Base-by-base conservation (phyloP, 495 filamentous ascomycete species). In the Penicillium soppii region DNA sequence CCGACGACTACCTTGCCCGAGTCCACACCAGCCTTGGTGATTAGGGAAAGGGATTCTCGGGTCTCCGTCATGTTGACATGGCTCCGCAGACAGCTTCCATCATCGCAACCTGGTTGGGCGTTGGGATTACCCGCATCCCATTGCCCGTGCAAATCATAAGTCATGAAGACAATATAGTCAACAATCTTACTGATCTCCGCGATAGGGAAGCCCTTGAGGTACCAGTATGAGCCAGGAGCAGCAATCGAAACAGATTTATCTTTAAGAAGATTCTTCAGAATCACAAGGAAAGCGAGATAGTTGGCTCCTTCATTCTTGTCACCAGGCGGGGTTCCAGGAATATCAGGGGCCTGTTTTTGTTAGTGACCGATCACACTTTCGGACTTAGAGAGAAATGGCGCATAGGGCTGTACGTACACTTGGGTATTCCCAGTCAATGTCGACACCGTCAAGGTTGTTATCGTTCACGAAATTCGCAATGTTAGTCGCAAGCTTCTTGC, bases 61-160 rank as follows among this genome's bases (percentile, higher is more conserved):
- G 72, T 75, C 52, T 76, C 73, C 4, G 72, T 72, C 29, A 53
- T 12, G 35, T 75, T 75, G 19, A 74, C 62, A 39, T 75, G 72
- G 4, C 54, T 62, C 7, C 66, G 59, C 1, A 75, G 60, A 52
- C 73, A 75, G 50, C 63, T 32, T 16, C 41, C 25, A 5, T 29
- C 23, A 17, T 43, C 41, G 25, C 25, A 43, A 9, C 41, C 25
- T 12, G 23, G n/a, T 6, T 43, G 26, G 3, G 41, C n/a, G 5
- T 30, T 17, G 16, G 23, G 13, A 7, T 30, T 30, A 2, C 23
- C 23, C 15, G 41, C 41, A 60, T 43, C 49, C 58, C 50, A 66
- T 42, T 58, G 52, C 1, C 62, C 58, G 27, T 62, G 58, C 9
- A 71, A 45, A 38, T 71, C 68, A 47, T 71, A 71, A 5, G 66